Conservation (phyloP, 768 basidiomycete genomes). For the Suillus subaureus region DNA sequence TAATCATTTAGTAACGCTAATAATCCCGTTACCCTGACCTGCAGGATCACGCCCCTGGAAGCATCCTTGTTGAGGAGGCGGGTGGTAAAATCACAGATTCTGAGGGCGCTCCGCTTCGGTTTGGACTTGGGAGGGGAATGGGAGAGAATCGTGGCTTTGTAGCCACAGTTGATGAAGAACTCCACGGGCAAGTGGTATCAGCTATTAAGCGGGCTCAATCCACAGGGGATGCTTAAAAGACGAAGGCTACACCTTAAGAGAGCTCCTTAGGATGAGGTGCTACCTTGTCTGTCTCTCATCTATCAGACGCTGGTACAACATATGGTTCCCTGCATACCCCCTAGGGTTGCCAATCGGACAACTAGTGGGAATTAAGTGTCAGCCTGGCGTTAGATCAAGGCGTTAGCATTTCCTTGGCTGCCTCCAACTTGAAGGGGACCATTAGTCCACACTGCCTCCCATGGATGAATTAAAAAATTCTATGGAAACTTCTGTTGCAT, state of each 20-base stretch:
- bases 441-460: neutral
- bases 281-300: neutral
- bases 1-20: neutral
- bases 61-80: slow-evolving; percentile 83
- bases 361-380: neutral
- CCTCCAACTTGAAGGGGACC: neutral
- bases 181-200: slow-evolving; percentile 68
- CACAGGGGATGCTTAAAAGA: slow-evolving; percentile 27
- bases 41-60: slow-evolving; percentile 90
- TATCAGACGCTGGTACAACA: slow-evolving; percentile 1
- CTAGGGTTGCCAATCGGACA: neutral
- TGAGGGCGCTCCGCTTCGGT: slow-evolving; percentile 75
- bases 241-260: slow-evolving; percentile 7
- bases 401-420: neutral
- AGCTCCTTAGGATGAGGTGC: neutral
- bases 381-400: neutral
- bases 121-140: slow-evolving; percentile 84
- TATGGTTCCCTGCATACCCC: neutral
- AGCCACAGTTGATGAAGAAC: slow-evolving; percentile 66
- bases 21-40: neutral
- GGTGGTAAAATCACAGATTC: slow-evolving; percentile 90
- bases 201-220: slow-evolving; percentile 67
- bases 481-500: neutral
- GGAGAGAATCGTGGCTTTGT: slow-evolving; percentile 88
- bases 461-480: neutral